These are phyloP conservation scores for Casuarina cunninghamiana DNA, from an alignment of 306 rosid genomes.

Conservation along the genomic window DNA sequence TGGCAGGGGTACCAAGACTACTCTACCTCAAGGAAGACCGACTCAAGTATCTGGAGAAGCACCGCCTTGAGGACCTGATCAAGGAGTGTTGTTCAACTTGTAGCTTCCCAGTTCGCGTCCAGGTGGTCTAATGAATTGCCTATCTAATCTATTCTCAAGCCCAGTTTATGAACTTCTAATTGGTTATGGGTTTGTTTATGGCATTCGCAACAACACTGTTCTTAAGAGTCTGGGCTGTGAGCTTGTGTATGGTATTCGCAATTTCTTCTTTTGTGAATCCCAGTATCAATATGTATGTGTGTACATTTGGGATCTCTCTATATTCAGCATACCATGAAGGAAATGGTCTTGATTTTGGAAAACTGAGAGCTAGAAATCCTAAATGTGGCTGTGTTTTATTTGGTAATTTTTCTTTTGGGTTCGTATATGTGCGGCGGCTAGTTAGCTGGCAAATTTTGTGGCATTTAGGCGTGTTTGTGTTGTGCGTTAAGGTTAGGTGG, in stretches of 20 bases:
- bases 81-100: constrained; percentile 95
- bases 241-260: too few species aligned
- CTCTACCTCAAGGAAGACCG: constrained; percentile 89
- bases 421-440: background rate
- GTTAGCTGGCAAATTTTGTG: background rate
- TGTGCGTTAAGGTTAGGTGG: background rate
- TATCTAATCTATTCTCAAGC: too few species aligned
- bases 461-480: background rate
- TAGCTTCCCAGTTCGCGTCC: constrained; percentile 95
- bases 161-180: too few species aligned
- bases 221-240: too few species aligned
- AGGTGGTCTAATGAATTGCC: too few species aligned
- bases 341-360: background rate
- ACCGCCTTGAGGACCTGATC: constrained; percentile 77
- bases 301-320: too few species aligned
- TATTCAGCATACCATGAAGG: too few species aligned
- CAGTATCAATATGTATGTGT: too few species aligned
- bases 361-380: background rate
- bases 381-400: background rate
- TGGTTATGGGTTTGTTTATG: too few species aligned
- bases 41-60: constrained; percentile 90
- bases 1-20: constrained; percentile 88
- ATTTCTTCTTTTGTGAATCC: too few species aligned
- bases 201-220: too few species aligned
- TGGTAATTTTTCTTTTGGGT: background rate